These are phyloP conservation scores for Cryomyces antarcticus DNA, from an alignment of 495 filamentous ascomycete genomes.

Conservation along the genomic window DNA sequence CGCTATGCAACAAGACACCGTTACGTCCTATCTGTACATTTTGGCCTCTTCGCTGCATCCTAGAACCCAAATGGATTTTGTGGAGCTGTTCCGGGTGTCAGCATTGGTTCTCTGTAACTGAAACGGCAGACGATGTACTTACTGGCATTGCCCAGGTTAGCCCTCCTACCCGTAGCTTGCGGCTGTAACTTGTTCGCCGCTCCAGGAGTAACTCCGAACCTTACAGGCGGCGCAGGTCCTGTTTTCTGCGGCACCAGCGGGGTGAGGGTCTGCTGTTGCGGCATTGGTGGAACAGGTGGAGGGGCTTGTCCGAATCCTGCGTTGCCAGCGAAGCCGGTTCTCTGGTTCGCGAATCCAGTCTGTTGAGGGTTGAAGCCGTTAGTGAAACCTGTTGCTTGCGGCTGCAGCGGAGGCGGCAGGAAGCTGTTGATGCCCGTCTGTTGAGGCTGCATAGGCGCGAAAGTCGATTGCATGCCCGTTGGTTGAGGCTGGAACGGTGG, in stretches of 20 bases:
- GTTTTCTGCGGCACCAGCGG: slow-evolving; percentile 75
- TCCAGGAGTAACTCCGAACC: slow-evolving; percentile 60
- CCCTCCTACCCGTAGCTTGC: slow-evolving; percentile 75
- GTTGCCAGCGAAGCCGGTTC: slow-evolving; percentile 1
- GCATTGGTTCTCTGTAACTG: background rate
- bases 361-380: slow-evolving; percentile 26
- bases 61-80: slow-evolving; percentile 88
- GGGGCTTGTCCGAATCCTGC: slow-evolving; percentile 1
- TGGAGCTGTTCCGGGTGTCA: slow-evolving; percentile 34
- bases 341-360: slow-evolving; percentile 13
- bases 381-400: slow-evolving; percentile 31
- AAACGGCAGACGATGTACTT: slow-evolving; percentile 26
- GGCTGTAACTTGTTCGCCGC: slow-evolving; percentile 56
- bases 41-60: too few species aligned
- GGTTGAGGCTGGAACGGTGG: slow-evolving; percentile 41
- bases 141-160: slow-evolving; percentile 88
- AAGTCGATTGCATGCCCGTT: slow-evolving; percentile 28
- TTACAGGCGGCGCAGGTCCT: slow-evolving; percentile 72
- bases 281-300: slow-evolving; percentile 22
- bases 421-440: slow-evolving; percentile 29
- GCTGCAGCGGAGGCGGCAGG: slow-evolving; percentile 25
- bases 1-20: too few species aligned
- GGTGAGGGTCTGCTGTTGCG: slow-evolving; percentile 29
- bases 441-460: slow-evolving; percentile 20
- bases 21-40: too few species aligned